A percentile compares a stretch with the other conserved stretches of the same genome.
Evolutionary conservation across 2,329 filamentous ascomycete genomes (phyloP).

Genomic region (Alternaria hordeiaustralica): DNA sequence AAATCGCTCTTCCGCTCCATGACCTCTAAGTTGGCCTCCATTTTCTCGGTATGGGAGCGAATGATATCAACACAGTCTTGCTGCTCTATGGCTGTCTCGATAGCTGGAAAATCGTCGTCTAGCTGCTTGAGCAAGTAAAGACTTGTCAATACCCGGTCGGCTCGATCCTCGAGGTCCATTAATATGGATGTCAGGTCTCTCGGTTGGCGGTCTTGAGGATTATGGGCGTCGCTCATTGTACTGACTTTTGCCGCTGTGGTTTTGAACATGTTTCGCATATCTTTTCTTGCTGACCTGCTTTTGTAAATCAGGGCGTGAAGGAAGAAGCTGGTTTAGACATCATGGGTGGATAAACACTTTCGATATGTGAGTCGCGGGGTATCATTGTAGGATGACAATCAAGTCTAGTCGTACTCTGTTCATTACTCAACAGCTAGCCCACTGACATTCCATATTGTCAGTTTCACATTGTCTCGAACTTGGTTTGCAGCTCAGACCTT

Average conservation of each 20-base stretch:
- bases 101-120: neutral
- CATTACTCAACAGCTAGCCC: neutral
- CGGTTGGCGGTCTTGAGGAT: neutral
- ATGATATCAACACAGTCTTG: conserved; percentile 7
- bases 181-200: neutral
- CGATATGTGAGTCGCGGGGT: neutral
- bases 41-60: neutral
- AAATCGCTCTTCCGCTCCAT: neutral
- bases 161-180: conserved; percentile 2
- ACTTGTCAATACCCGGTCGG: conserved; percentile 2
- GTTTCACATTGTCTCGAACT: neutral
- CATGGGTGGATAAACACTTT: neutral
- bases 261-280: neutral
- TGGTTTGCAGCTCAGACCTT: neutral
- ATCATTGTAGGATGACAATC: neutral
- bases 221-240: neutral
- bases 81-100: neutral
- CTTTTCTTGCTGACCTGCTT: neutral
- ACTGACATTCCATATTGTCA: neutral
- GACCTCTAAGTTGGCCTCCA: conserved; percentile 6
- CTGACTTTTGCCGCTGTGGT: neutral
- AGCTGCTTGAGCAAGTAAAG: conserved; percentile 7
- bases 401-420: neutral
- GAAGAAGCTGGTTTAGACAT: neutral
- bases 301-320: neutral